phyloP scores from a whole-genome alignment of 2,329 filamentous ascomycete species.

The Pseudonectria buxi region DNA sequence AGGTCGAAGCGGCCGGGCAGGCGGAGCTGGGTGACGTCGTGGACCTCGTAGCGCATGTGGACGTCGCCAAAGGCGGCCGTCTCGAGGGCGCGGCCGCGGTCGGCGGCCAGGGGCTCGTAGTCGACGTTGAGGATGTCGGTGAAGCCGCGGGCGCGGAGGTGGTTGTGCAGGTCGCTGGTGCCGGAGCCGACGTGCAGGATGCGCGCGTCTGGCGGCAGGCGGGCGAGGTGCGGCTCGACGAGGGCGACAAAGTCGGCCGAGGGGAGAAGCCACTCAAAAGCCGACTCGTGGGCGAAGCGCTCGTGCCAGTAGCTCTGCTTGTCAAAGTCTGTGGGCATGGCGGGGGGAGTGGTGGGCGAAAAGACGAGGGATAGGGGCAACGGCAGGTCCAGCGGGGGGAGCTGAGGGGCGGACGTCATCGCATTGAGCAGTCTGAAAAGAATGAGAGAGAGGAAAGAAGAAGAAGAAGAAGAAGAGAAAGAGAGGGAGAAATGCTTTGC shows the following conservation, averaged over 20 bases:
- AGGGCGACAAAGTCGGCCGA: slow-evolving; percentile 35
- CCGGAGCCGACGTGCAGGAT: slow-evolving; percentile 44
- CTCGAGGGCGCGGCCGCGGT: slow-evolving; percentile 37
- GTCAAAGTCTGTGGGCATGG: slow-evolving; percentile 35
- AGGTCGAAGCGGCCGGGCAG: slow-evolving; percentile 29
- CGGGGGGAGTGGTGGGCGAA: slow-evolving; percentile 6
- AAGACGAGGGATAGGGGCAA: slow-evolving; percentile 3
- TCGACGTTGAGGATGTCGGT: slow-evolving; percentile 41
- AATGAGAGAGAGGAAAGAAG: neutral
- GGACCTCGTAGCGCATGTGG: slow-evolving; percentile 35
- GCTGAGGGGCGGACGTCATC: slow-evolving; percentile 10
- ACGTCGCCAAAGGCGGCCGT: slow-evolving; percentile 36
- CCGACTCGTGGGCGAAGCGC: slow-evolving; percentile 37
- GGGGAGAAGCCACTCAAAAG: slow-evolving; percentile 42
- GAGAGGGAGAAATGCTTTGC: no score
- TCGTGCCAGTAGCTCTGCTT: slow-evolving; percentile 44
- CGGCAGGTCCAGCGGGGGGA: slow-evolving; percentile 13
- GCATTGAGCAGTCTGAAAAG: neutral
- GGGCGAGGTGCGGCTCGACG: slow-evolving; percentile 31
- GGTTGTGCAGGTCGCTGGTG: slow-evolving; percentile 43
- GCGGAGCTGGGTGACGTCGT: slow-evolving; percentile 36
- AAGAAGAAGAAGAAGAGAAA: neutral
- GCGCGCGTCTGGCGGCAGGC: slow-evolving; percentile 18
- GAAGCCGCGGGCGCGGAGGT: slow-evolving; percentile 37
- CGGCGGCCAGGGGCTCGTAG: slow-evolving; percentile 41